Conservation (phyloP, 2,329 filamentous ascomycete species). For the Periglandula ipomoeae region DNA sequence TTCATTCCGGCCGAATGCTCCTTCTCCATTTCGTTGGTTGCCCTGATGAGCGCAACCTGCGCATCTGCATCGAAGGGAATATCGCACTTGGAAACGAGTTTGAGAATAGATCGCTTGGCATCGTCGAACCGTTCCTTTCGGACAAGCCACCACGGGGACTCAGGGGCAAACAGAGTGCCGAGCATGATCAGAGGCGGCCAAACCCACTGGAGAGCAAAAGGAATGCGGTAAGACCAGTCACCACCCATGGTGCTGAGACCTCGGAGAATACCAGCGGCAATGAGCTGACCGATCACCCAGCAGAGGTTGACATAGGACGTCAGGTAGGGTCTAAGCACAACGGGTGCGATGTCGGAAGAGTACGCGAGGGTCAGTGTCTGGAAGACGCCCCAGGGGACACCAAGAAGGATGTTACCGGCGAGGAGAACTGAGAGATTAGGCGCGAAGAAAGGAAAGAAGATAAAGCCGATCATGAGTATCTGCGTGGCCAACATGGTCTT, state of each 20-base stretch:
- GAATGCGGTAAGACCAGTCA: neutral
- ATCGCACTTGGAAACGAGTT: too few species aligned
- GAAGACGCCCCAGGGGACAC: conserved; percentile 1
- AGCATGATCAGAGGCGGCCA: neutral
- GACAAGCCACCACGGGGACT: neutral
- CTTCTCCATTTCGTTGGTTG: neutral
- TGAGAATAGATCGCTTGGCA: neutral
- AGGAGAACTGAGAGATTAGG: conserved; percentile 2
- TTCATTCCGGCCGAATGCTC: neutral
- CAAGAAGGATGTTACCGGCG: neutral
- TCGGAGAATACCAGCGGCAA: neutral
- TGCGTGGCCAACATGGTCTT: too few species aligned
- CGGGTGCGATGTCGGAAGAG: conserved; percentile 1
- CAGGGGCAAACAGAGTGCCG: neutral
- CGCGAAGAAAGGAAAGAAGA: neutral
- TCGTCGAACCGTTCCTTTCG: neutral
- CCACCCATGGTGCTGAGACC: neutral
- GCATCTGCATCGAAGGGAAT: neutral
- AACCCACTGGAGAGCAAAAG: neutral
- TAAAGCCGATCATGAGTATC: conserved; percentile 15
- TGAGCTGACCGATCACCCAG: conserved; percentile 1
- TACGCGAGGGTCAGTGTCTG: conserved; percentile 3
- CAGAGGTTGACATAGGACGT: conserved; percentile 4
- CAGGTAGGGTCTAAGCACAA: neutral
- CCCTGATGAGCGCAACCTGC: neutral